phyloP scores from a whole-genome alignment of 2,329 filamentous ascomycete species.

The Apiospora rasikravindrae region DNA sequence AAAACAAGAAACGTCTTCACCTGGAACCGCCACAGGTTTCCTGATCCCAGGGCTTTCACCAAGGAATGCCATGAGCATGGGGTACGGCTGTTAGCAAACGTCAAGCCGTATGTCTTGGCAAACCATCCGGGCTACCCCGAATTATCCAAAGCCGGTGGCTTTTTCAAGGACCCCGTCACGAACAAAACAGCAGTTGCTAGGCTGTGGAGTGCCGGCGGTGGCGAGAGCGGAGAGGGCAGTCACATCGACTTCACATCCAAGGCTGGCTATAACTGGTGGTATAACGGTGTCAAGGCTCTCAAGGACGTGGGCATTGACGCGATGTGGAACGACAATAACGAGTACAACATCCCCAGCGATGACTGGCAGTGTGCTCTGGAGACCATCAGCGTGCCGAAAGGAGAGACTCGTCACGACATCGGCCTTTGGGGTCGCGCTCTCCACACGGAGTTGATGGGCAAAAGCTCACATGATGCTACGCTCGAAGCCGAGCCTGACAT shows the following conservation, averaged over 20 bases:
- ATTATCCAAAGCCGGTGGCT: slow-evolving; percentile 60
- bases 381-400: slow-evolving; percentile 43
- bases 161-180: slow-evolving; percentile 67
- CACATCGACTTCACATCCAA: slow-evolving; percentile 76
- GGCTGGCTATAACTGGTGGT: slow-evolving; percentile 74
- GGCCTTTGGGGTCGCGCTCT: slow-evolving; percentile 73
- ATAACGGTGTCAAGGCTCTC: slow-evolving; percentile 66
- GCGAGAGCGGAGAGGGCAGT: slow-evolving; percentile 70
- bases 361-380: slow-evolving; percentile 68
- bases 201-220: slow-evolving; percentile 75
- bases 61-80: slow-evolving; percentile 66
- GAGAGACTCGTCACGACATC: slow-evolving; percentile 52
- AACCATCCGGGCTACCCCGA: slow-evolving; percentile 71
- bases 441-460: slow-evolving; percentile 74
- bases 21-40: slow-evolving; percentile 75
- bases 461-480: slow-evolving; percentile 72
- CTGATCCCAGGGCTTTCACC: slow-evolving; percentile 69
- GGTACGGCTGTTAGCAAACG: slow-evolving; percentile 71
- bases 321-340: slow-evolving; percentile 83
- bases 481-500: slow-evolving; percentile 61
- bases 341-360: slow-evolving; percentile 71
- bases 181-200: slow-evolving; percentile 60
- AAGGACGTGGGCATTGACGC: slow-evolving; percentile 70
- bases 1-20: slow-evolving; percentile 75
- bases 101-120: slow-evolving; percentile 73